A percentile compares a stretch with the other conserved stretches of the same genome.
Evolutionary conservation across 306 rosid genomes (phyloP).

Genomic region (Arachis hypogaea): DNA sequence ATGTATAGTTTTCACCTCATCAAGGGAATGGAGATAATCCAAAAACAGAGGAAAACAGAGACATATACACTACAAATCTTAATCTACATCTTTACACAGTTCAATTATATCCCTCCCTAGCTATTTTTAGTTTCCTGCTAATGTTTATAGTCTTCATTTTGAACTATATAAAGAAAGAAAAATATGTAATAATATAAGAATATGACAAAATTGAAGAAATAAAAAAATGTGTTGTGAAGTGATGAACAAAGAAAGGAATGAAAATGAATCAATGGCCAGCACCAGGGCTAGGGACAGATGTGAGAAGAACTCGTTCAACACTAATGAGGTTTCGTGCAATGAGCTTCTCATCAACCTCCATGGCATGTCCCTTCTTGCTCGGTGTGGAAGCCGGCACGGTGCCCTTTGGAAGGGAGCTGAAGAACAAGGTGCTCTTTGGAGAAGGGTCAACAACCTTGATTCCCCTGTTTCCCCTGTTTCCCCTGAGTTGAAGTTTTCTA

Average conservation of each 20-base stretch:
- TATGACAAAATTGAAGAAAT: constrained; percentile 35
- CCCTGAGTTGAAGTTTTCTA: constrained; percentile 51
- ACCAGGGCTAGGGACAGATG: constrained; percentile 91
- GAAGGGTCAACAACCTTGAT: constrained; percentile 16
- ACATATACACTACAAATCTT: neutral
- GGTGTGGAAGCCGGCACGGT: constrained; percentile 71
- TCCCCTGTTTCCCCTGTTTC: constrained; percentile 14
- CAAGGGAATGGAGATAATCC: constrained; percentile 36
- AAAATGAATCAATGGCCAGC: constrained; percentile 58
- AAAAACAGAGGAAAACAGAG: constrained; percentile 28
- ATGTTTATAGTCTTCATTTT: constrained; percentile 18
- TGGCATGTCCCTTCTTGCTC: constrained; percentile 69
- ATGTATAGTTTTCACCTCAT: constrained; percentile 1
- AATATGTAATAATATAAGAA: neutral
- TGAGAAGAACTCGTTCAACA: constrained; percentile 46
- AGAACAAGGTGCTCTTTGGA: constrained; percentile 44
- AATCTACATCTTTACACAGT: constrained; percentile 38
- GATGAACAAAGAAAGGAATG: neutral
- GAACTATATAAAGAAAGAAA: neutral
- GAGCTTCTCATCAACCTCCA: constrained; percentile 63
- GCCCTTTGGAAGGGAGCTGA: constrained; percentile 81
- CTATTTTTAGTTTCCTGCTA: neutral
- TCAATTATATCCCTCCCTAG: constrained; percentile 12
- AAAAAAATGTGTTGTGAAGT: constrained; percentile 23
- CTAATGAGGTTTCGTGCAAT: constrained; percentile 61